Evolutionary conservation across 2,329 filamentous ascomycete genomes (phyloP).

Genomic region (Hypoxylon sp.): DNA sequence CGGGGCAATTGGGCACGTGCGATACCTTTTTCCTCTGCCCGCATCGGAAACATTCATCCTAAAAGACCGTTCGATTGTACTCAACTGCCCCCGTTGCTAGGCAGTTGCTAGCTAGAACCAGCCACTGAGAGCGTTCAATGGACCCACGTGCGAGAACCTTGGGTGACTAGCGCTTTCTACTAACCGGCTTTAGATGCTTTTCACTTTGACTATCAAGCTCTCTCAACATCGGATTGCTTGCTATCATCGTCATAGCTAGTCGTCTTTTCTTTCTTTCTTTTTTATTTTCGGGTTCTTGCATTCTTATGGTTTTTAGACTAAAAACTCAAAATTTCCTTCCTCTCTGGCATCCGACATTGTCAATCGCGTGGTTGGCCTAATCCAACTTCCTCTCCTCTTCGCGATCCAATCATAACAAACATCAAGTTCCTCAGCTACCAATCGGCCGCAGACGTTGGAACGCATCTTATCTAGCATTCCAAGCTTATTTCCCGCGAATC

Average conservation of each 20-base stretch:
- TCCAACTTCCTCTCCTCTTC: slow-evolving; percentile 11
- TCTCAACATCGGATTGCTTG: slow-evolving; percentile 31
- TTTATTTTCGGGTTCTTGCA: slow-evolving; percentile 27
- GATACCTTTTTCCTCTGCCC: slow-evolving; percentile 6
- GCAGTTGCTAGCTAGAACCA: slow-evolving; percentile 14
- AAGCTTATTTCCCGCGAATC: slow-evolving; percentile 21
- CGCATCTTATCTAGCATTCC: slow-evolving; percentile 14
- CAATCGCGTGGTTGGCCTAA: slow-evolving; percentile 18
- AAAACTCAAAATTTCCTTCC: slow-evolving; percentile 17
- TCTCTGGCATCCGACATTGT: slow-evolving; percentile 11
- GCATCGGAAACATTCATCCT: slow-evolving; percentile 12
- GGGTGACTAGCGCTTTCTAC: slow-evolving; percentile 22
- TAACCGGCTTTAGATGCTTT: slow-evolving; percentile 37
- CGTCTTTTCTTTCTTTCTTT: slow-evolving; percentile 22
- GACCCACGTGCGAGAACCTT: slow-evolving; percentile 34
- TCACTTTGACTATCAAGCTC: slow-evolving; percentile 28
- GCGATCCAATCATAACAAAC: slow-evolving; percentile 34
- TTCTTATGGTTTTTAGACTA: slow-evolving; percentile 20
- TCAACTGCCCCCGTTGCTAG: slow-evolving; percentile 14
- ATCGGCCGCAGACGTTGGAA: slow-evolving; percentile 23
- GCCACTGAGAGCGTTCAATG: slow-evolving; percentile 33
- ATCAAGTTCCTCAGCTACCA: slow-evolving; percentile 11
- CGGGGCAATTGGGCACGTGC: slow-evolving; percentile 43
- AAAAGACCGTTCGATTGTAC: slow-evolving; percentile 5
- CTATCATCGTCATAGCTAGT: slow-evolving; percentile 43